These are phyloP conservation scores for Cercospora canescens DNA, from an alignment of 2,329 filamentous ascomycete genomes.

Conservation along the genomic window DNA sequence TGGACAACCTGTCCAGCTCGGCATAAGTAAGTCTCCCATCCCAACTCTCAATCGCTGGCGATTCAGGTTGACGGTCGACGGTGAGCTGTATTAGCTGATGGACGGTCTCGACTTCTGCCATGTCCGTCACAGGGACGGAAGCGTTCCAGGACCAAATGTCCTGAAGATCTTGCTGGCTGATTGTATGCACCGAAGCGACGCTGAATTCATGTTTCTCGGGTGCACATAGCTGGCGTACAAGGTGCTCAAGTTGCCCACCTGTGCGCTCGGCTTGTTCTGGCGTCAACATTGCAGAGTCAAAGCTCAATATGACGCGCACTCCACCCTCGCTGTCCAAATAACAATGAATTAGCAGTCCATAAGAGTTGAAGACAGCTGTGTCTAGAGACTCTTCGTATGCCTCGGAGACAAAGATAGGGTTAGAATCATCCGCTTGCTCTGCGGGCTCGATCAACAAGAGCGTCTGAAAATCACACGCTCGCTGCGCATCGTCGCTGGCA, in stretches of 20 bases:
- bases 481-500: neutral
- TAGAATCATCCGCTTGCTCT: neutral
- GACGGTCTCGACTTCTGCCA: conserved; percentile 11
- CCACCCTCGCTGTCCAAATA: neutral
- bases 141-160: conserved; percentile 22
- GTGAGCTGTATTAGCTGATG: conserved; percentile 14
- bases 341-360: neutral
- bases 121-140: conserved; percentile 16
- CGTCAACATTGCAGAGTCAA: neutral
- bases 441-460: conserved; percentile 49
- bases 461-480: conserved; percentile 58
- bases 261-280: neutral
- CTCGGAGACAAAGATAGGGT: neutral
- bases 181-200: neutral
- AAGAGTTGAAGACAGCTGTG: conserved; percentile 2
- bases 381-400: neutral
- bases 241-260: neutral
- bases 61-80: conserved; percentile 9
- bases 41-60: conserved; percentile 14
- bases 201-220: neutral
- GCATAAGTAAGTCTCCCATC: conserved; percentile 7
- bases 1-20: conserved; percentile 3
- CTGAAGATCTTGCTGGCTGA: conserved; percentile 10
- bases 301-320: neutral
- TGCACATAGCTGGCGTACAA: neutral